A percentile compares a stretch with the other conserved stretches of the same genome.
These are phyloP conservation scores for Citropsis articulata DNA, from an alignment of 345 rosid genomes.

Conservation along the genomic window DNA sequence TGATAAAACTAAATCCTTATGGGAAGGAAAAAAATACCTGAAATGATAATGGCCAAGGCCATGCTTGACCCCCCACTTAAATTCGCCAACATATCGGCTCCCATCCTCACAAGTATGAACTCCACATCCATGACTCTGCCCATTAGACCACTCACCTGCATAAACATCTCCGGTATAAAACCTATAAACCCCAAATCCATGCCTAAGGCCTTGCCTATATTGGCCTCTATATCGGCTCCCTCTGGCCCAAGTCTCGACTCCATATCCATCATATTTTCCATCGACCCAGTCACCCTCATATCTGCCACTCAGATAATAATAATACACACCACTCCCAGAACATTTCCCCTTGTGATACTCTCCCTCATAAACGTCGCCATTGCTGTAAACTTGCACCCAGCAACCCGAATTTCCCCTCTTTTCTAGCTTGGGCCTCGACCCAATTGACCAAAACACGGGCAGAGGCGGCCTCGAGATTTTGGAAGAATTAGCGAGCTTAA, in stretches of 20 bases:
- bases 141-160: constrained; percentile 96
- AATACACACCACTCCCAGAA: constrained; percentile 84
- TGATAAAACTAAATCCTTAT: not conserved
- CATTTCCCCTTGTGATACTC: constrained; percentile 88
- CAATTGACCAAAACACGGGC: constrained; percentile 93
- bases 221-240: constrained; percentile 94
- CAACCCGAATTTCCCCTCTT: constrained; percentile 70
- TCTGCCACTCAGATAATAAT: constrained; percentile 89
- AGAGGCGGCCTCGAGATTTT: constrained; percentile 38
- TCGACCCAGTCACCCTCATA: constrained; percentile 95
- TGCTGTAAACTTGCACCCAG: constrained; percentile 83
- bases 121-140: constrained; percentile 97
- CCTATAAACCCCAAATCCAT: constrained; percentile 83
- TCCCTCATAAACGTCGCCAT: constrained; percentile 91
- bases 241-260: constrained; percentile 96
- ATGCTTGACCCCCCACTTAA: constrained; percentile 96
- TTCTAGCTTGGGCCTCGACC: constrained; percentile 66
- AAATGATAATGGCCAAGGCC: constrained; percentile 94
- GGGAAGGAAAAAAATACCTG: constrained; percentile 45
- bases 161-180: constrained; percentile 94
- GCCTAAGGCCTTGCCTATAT: constrained; percentile 80
- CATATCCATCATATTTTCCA: constrained; percentile 85
- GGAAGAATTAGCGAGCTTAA: constrained; percentile 42
- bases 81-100: constrained; percentile 88
- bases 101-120: constrained; percentile 96